Base-by-base conservation (phyloP, 441 rosid genomes). In the Melianthus villosus region DNA sequence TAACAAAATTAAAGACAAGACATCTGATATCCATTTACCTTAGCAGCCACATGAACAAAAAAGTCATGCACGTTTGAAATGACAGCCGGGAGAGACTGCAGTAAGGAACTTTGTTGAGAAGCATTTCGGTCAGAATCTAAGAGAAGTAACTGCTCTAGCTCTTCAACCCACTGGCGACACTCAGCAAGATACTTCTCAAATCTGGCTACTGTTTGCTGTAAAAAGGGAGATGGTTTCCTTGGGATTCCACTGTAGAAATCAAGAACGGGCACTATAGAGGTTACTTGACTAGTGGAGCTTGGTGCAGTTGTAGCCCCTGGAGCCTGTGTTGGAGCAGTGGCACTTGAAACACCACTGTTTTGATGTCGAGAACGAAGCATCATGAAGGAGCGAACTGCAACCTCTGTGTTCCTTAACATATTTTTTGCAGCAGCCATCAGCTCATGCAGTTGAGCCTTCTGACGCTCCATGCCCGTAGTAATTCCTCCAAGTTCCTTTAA, bases 41-140 rank as follows among this genome's bases (percentile, higher is more conserved):
- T 91, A 14, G 94, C 82, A 63, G 99, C 96, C 45, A 77, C 91
- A 62, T 85, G 94, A 55, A 91, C 82, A 71, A 85, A 91, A 65
- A 79, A 75, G 65, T 71, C 82, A 34, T 91, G 93, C 48, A 79
- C 81, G 58, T 91, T 82, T 60, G 82, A 71, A 79, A 91, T 75
- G 47, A 91, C 85, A 61, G 72, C 67, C 0, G 96, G 98, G 57
- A 91, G 87, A 63, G 96, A 77, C 48, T 68, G 84, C 59, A 79
- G 53, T 50, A 79, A 57, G 50, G 68, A 72, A 53, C 72, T 62
- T 9, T 56, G 62, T 38, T 62, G 59, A 17, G 64, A 53, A 40
- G 53, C 66, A 50, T 71, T 75, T 67, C 67, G 70, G 33, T 75
- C 83, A 36, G 94, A 70, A 61, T 75, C 82, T 56, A 75, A 50